Evolutionary conservation across 2,329 filamentous ascomycete genomes (phyloP).

Genomic region (Dactylellina drechsleri): DNA sequence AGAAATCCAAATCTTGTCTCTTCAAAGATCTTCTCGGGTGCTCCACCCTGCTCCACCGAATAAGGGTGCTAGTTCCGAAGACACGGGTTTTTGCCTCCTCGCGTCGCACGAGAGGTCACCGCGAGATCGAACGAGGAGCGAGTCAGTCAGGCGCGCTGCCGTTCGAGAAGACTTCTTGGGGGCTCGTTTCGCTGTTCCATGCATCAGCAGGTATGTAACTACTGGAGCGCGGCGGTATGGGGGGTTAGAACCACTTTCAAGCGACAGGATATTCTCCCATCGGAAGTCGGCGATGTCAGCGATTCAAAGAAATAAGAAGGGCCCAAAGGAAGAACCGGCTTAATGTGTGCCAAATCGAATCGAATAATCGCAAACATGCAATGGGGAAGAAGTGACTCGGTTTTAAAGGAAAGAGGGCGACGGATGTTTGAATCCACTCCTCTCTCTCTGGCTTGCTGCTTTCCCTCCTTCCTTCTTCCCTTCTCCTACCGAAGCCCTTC

Average conservation of each 20-base stretch:
- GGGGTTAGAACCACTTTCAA: neutral
- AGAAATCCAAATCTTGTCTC: neutral
- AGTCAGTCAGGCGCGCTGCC: conserved; percentile 32
- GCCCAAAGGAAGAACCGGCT: conserved; percentile 2
- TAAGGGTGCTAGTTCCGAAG: conserved; percentile 8
- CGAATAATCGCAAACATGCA: conserved; percentile 35
- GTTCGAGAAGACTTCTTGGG: conserved; percentile 26
- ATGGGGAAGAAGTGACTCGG: neutral
- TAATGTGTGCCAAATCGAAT: conserved; percentile 43
- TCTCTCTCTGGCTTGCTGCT: neutral
- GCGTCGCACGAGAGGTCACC: conserved; percentile 33
- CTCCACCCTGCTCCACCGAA: conserved; percentile 31
- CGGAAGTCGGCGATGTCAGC: conserved; percentile 53
- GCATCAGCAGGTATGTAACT: conserved; percentile 18
- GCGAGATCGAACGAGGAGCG: conserved; percentile 26
- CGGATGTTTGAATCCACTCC: neutral
- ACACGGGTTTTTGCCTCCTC: conserved; percentile 28
- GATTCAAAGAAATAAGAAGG: conserved; percentile 13
- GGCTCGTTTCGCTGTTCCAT: conserved; percentile 41
- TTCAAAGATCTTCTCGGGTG: conserved; percentile 1
- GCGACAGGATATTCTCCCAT: conserved; percentile 27
- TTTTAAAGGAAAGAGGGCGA: conserved; percentile 10
- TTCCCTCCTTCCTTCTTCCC: conserved; percentile 10
- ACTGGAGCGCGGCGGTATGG: conserved; percentile 1
- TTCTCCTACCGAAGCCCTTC: conserved; percentile 14